Percentiles rank a stretch among this genome's conserved stretches.
Conservation (phyloP, 345 rosid genomes). For the Gynandropsis gynandra region DNA sequence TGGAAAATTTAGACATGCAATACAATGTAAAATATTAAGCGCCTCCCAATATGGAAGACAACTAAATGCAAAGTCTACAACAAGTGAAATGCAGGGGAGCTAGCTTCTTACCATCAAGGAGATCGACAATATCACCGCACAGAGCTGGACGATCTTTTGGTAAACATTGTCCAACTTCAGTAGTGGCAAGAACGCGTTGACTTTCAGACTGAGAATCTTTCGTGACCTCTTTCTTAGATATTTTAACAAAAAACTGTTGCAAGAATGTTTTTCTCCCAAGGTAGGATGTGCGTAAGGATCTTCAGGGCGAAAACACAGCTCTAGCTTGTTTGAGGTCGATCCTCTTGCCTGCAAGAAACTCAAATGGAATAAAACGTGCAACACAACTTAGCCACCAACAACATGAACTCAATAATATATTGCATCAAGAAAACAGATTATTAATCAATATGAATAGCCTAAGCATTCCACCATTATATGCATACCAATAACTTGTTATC, state of each 20-base stretch:
- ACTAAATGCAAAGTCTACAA: neutral
- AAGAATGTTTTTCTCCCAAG: slow-evolving; percentile 54
- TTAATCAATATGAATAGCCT: neutral
- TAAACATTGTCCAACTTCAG: slow-evolving; percentile 25
- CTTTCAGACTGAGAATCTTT: slow-evolving; percentile 22
- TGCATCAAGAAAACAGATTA: too few relatives aligned
- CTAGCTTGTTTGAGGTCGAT: slow-evolving; percentile 50
- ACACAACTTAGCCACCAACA: slow-evolving; percentile 2
- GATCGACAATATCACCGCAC: slow-evolving; percentile 62
- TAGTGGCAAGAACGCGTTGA: slow-evolving; percentile 19
- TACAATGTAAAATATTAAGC: neutral
- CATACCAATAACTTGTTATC: neutral
- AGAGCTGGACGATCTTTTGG: slow-evolving; percentile 31
- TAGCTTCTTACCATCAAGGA: slow-evolving; percentile 54
- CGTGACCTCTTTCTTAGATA: slow-evolving; percentile 37
- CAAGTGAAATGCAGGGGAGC: neutral
- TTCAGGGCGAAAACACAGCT: slow-evolving; percentile 81
- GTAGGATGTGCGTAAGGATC: slow-evolving; percentile 85
- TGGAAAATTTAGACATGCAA: neutral
- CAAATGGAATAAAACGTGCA: slow-evolving; percentile 1
- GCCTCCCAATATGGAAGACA: neutral
- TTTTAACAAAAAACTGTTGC: slow-evolving; percentile 47
- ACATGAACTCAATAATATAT: slow-evolving; percentile 1
- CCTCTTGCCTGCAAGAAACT: slow-evolving; percentile 45
- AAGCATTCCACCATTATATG: neutral